Evolutionary conservation across 1,284 basidiomycete species (phyloP).

Genomic region (Cryptococcus hybrid): DNA sequence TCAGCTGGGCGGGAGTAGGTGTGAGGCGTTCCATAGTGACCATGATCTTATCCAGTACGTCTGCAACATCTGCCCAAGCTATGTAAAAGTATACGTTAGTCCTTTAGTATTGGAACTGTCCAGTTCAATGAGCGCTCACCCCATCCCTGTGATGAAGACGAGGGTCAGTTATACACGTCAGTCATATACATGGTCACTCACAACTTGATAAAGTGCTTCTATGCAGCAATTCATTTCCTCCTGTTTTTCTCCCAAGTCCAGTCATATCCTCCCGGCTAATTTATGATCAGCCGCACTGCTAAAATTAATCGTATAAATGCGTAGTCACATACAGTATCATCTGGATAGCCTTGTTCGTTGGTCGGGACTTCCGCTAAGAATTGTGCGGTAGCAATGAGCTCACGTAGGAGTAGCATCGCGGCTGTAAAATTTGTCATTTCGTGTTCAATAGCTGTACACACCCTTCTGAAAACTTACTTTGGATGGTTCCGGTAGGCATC

Average conservation of each 20-base stretch:
- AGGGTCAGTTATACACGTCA: not conserved
- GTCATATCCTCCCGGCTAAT: conserved; percentile 30
- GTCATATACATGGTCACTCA: conserved; percentile 15
- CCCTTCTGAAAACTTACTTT: conserved; percentile 16
- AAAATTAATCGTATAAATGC: not conserved
- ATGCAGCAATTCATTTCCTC: conserved; percentile 22
- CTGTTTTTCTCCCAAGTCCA: conserved; percentile 43
- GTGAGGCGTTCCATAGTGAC: conserved; percentile 26
- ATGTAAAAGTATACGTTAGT: not conserved
- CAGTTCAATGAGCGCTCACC: conserved; percentile 8
- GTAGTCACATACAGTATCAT: conserved; percentile 21
- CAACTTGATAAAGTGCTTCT: conserved; percentile 35
- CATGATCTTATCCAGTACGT: conserved; percentile 18
- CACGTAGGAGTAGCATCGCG: conserved; percentile 25
- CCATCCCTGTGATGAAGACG: conserved; percentile 15
- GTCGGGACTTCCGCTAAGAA: conserved; percentile 34
- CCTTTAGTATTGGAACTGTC: not conserved
- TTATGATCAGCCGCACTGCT: not conserved
- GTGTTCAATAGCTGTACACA: too few species aligned
- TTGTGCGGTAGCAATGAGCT: conserved; percentile 24
- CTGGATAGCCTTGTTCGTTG: conserved; percentile 41
- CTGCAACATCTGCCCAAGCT: conserved; percentile 31
- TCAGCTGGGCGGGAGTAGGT: conserved; percentile 19
- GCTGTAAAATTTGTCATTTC: conserved; percentile 8
- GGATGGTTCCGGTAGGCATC: conserved; percentile 29